Conservation (phyloP, 2,329 filamentous ascomycete species). For the Colletotrichum godetiae region DNA sequence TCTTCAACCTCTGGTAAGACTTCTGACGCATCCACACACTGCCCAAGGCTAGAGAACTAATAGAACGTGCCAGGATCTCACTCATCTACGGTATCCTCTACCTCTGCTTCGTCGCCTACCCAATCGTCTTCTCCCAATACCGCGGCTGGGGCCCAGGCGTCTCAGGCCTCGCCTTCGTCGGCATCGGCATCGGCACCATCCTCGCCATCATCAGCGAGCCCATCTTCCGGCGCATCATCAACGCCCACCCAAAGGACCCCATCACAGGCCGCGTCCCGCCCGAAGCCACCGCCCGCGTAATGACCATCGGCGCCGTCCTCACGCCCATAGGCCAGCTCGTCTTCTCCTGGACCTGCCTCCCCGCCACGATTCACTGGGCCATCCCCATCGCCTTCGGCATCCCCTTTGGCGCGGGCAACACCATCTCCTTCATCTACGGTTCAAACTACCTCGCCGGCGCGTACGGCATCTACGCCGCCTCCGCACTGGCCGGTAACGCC, state of each 20-base stretch:
- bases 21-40: too few relatives aligned
- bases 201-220: conserved; percentile 74
- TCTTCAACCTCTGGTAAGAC: conserved; percentile 72
- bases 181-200: conserved; percentile 74
- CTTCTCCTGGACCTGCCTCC: conserved; percentile 90
- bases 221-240: conserved; percentile 80
- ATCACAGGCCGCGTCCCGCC: conserved; percentile 78
- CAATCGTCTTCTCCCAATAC: conserved; percentile 79
- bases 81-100: conserved; percentile 89
- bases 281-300: conserved; percentile 83
- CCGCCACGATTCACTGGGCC: conserved; percentile 83
- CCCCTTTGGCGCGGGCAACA: conserved; percentile 83
- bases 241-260: conserved; percentile 79
- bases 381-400: conserved; percentile 81
- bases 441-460: conserved; percentile 82
- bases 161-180: conserved; percentile 82
- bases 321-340: conserved; percentile 84
- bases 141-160: conserved; percentile 82
- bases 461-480: conserved; percentile 83
- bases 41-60: too few relatives aligned
- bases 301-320: conserved; percentile 80
- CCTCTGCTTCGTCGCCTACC: conserved; percentile 91
- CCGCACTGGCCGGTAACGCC: conserved; percentile 82
- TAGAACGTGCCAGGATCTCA: too few relatives aligned
- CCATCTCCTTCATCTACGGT: conserved; percentile 83